Conservation (phyloP, 179 eudicot species). For the Corrigiola litoralis region DNA sequence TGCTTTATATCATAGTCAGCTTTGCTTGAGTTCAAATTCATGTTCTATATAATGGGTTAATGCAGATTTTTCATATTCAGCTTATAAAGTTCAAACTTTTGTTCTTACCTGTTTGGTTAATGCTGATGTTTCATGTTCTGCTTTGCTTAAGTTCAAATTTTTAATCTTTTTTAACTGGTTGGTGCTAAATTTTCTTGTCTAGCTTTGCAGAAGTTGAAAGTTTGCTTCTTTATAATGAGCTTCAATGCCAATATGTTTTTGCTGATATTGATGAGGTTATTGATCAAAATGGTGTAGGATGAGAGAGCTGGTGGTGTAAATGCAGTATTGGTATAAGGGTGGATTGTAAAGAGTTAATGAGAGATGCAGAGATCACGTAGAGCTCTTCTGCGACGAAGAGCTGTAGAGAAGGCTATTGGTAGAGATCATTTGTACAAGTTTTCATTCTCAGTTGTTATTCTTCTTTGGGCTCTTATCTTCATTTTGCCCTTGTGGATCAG, state of each 20-base stretch:
- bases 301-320: conserved; percentile 16
- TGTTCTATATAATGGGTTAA: not conserved
- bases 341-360: conserved; percentile 50
- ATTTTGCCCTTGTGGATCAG: conserved; percentile 66
- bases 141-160: not conserved
- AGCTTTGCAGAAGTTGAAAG: no score
- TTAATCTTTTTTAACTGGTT: not conserved
- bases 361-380: conserved; percentile 96
- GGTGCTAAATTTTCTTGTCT: not conserved
- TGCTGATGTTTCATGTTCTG: not conserved
- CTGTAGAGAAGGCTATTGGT: conserved; percentile 48
- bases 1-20: conserved; percentile 10
- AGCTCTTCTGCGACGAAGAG: conserved; percentile 88
- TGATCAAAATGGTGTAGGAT: conserved; percentile 12
- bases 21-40: conserved; percentile 6
- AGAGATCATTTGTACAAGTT: conserved; percentile 49
- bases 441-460: conserved; percentile 56
- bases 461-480: conserved; percentile 75
- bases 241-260: no score
- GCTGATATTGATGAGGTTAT: conserved; percentile 3
- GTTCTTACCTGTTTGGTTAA: not conserved
- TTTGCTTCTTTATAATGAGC: no score
- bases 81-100: not conserved
- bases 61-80: not conserved
- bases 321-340: conserved; percentile 15